Base-by-base conservation (phyloP, 2,329 filamentous ascomycete species). In the Calonectria multiphialidica region DNA sequence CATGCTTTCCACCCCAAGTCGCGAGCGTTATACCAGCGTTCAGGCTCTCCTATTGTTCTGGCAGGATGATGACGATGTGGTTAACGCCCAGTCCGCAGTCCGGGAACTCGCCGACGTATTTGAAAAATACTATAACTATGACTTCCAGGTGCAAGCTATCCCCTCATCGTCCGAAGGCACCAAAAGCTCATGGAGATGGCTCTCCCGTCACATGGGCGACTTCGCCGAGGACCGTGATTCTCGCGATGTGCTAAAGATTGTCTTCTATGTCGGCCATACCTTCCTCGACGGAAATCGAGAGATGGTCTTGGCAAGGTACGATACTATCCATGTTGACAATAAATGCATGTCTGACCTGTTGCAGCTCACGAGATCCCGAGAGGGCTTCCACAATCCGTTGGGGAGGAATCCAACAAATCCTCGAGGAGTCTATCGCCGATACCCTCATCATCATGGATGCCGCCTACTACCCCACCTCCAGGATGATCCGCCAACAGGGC, bases 361-460 rank as follows among this genome's bases (percentile, higher is more conserved):
- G 44, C 75, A 91, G 89, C 80, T 89, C 88, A 59, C 84, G 83
- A 68, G 85, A 87, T 75, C 79, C 81, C 28, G 83, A 86, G 33
- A 84, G 85, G 65, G 83, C 85, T 5, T 86, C 86, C 25, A 86
- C 84, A 7, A 88, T 91, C 59, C 83, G 88, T 59, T 91, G 90
- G 90, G 88, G 84, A 71, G 86, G 86, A 23, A 87, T 91, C 44
- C 89, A 91, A 77, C 87, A 88, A 72, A 87, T 87, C 18, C 82
- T 91, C 9, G 90, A 91, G 78, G 88, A 90, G 71, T 88, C 89
- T 2, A 84, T 83, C 35, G 86, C 89, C 3, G 90, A 91, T 77
- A 89, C 87, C 5, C 83, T 91, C 23, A 85, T 91, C 68, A 82
- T 91, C 40, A 89, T 91, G 88, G 90, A 91, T 79, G 86, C 89